A percentile compares a stretch with the other conserved stretches of the same genome.
Evolutionary conservation across 1,139 yeast species (phyloP).

Genomic region (Pichia inconspicua): DNA sequence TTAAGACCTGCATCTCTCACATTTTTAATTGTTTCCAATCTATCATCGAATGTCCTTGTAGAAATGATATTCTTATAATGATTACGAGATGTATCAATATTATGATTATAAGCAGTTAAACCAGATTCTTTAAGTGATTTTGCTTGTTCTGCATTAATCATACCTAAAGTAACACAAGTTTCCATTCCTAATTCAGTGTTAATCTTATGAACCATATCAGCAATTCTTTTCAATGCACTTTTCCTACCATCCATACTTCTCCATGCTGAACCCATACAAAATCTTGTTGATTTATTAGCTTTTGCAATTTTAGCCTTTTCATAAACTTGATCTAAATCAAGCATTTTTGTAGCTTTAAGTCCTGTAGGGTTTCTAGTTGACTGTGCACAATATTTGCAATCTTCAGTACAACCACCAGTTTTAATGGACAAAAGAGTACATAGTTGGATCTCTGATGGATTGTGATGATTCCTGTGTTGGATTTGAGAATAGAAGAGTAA

Average conservation of each 20-base stretch:
- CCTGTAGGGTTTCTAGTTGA: slow-evolving; percentile 65
- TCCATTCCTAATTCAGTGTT: slow-evolving; percentile 59
- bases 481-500: slow-evolving; percentile 53
- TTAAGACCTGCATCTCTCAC: slow-evolving; percentile 60
- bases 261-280: slow-evolving; percentile 89
- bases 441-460: slow-evolving; percentile 63
- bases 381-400: slow-evolving; percentile 76
- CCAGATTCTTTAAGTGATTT: slow-evolving; percentile 56
- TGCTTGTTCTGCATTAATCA: slow-evolving; percentile 61
- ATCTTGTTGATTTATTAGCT: slow-evolving; percentile 64
- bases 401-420: slow-evolving; percentile 77
- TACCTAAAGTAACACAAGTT: slow-evolving; percentile 74
- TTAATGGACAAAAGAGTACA: slow-evolving; percentile 71
- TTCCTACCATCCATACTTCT: slow-evolving; percentile 77
- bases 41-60: slow-evolving; percentile 63
- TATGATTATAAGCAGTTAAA: slow-evolving; percentile 74
- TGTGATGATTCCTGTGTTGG: slow-evolving; percentile 60
- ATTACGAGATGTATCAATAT: slow-evolving; percentile 72
- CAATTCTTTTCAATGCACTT: slow-evolving; percentile 53
- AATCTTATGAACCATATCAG: slow-evolving; percentile 58
- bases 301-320: slow-evolving; percentile 60
- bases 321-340: slow-evolving; percentile 53
- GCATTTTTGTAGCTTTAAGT: slow-evolving; percentile 56
- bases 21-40: slow-evolving; percentile 55
- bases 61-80: slow-evolving; percentile 67